Percentiles rank a stretch among this genome's conserved stretches.
phyloP scores from a whole-genome alignment of 208 protist genomes.

The Plasmodiophora brassicae region DNA sequence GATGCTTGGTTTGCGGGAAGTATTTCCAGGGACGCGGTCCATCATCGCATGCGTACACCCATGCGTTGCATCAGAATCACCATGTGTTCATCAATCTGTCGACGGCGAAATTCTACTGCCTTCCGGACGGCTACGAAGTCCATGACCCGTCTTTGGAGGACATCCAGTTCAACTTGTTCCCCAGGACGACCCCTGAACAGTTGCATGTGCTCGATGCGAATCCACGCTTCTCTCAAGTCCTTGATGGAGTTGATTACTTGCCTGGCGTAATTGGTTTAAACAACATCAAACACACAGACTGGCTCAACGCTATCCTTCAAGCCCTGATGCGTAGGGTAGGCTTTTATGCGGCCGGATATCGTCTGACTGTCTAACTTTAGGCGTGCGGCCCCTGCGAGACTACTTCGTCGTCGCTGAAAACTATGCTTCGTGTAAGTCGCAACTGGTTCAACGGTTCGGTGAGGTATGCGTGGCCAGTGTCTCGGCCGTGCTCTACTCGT shows the following conservation, averaged over 20 bases:
- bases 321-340: conserved; percentile 38
- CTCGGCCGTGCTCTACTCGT: neutral
- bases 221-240: neutral
- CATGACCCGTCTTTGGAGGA: conserved; percentile 70
- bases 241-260: conserved; percentile 50
- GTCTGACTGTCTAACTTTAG: neutral
- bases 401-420: conserved; percentile 58
- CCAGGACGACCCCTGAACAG: neutral
- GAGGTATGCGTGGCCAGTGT: neutral
- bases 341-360: neutral
- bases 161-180: conserved; percentile 60
- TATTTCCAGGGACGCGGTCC: conserved; percentile 74
- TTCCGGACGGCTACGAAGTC: conserved; percentile 69
- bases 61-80: conserved; percentile 70
- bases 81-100: conserved; percentile 79
- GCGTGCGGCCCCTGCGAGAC: conserved; percentile 56
- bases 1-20: conserved; percentile 81
- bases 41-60: conserved; percentile 68
- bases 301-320: conserved; percentile 55
- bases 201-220: neutral
- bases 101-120: conserved; percentile 68
- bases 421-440: neutral
- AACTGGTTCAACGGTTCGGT: conserved; percentile 23
- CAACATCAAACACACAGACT: conserved; percentile 69
- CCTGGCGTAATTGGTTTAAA: conserved; percentile 74